Evolutionary conservation across 495 filamentous ascomycete genomes (phyloP).

Genomic region (Penicillium pancosmium): DNA sequence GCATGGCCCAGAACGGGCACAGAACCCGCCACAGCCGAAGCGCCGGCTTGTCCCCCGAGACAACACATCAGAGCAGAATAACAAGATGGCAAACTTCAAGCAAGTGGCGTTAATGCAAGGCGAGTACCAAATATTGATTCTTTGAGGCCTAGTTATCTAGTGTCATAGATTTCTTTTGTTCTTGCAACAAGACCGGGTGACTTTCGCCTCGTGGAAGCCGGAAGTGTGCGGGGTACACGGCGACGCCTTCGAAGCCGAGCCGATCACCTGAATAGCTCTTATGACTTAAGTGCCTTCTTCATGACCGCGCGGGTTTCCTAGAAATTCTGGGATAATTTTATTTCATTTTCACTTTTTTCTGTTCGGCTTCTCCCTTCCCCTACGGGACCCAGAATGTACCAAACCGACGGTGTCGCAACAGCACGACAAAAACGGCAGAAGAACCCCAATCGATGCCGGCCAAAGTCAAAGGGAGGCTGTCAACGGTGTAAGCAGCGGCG

Average conservation of each 20-base stretch:
- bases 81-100: neutral
- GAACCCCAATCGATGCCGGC: constrained; percentile 29
- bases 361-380: neutral
- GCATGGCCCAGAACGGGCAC: neutral
- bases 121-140: neutral
- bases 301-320: neutral
- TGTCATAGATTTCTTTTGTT: neutral
- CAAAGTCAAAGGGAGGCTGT: constrained; percentile 31
- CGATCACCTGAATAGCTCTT: constrained; percentile 5
- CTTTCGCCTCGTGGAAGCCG: neutral
- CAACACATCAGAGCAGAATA: neutral
- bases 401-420: neutral
- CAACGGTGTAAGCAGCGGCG: constrained; percentile 30
- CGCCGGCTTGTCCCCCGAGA: neutral
- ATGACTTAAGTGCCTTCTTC: neutral
- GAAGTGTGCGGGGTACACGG: constrained; percentile 4
- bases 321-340: constrained; percentile 1
- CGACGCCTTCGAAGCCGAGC: constrained; percentile 3
- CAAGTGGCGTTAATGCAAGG: constrained; percentile 1
- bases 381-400: constrained; percentile 5
- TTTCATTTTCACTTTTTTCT: neutral
- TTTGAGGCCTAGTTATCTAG: neutral
- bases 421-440: constrained; percentile 23
- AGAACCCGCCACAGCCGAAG: constrained; percentile 2
- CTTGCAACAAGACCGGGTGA: neutral